Base-by-base conservation (phyloP, 2,329 filamentous ascomycete species). In the Rutstroemia sp. region DNA sequence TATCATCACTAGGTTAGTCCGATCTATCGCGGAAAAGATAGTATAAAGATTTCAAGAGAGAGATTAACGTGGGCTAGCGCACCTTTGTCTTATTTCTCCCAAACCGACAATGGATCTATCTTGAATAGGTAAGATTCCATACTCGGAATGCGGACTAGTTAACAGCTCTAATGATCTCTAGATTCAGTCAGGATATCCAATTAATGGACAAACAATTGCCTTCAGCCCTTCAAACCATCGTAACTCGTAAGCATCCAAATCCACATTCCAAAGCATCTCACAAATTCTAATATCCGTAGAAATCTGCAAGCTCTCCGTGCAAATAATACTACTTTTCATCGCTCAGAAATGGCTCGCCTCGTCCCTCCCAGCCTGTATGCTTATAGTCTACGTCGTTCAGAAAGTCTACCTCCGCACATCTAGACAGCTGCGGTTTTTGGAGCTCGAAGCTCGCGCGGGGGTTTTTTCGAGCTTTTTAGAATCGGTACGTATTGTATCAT, bases 361-460 rank as follows among this genome's bases (percentile, higher is more conserved):
- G 3, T 49, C 37, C 14, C 79, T 83, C 56, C 81, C 81, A 0
- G 67, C 79, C 3, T 63, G 83, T 3, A 60, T 76, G 10, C 66
- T 63, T 0, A 58, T 76, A 0, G 58, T 84, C 0, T 84, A 76
- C 55, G 58, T 72, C 2, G 67, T 85, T 0, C 81, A 84, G 59
- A 77, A 73, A 52, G 74, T 82, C 49, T 86, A 86, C 61, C 72
- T 86, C 2, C 73, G 79, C 0, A 86, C 82, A 0, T 84, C 81
- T 0, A 71, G 81, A 0, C 82, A 86, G 65, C 66, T 86, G 7
- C 75, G 82, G 49, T 73, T 83, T 19, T 67, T 86, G 10, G 82
- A 86, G 47, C 73, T 86, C 1, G 83, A 86, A 65, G 75, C 79
- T 1, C 84, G 85, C 61, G 77, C 77, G 0, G 81, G 81, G 0